Percentiles rank a stretch among this genome's conserved stretches.
phyloP scores from a whole-genome alignment of 2,329 filamentous ascomycete species.

The Trichoderma atroviride region DNA sequence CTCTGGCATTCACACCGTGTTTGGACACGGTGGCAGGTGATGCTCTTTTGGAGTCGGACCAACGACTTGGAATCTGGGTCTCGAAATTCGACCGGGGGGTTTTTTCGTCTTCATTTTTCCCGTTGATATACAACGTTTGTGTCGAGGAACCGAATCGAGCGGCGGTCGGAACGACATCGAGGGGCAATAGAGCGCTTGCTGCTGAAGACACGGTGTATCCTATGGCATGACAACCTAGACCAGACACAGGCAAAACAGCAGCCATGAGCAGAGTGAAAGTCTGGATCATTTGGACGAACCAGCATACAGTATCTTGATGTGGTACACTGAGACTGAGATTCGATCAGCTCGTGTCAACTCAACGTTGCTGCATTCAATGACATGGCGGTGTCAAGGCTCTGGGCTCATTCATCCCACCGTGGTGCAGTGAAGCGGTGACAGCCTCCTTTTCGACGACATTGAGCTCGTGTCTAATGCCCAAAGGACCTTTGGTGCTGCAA shows the following conservation, averaged over 20 bases:
- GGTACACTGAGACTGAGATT: not conserved
- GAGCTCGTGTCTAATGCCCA: not conserved
- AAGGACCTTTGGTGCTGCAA: not conserved
- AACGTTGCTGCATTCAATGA: not conserved
- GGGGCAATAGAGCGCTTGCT: not conserved
- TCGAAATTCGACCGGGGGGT: not conserved
- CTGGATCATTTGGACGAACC: not conserved
- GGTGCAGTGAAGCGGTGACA: not conserved
- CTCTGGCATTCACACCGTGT: not conserved
- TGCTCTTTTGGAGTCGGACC: not conserved
- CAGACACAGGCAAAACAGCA: not conserved
- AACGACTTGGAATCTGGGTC: not conserved
- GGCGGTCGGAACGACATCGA: not conserved
- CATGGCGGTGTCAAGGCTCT: not conserved
- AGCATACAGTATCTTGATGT: not conserved
- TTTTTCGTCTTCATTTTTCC: not conserved
- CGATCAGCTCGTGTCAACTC: not conserved
- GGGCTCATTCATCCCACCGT: not conserved
- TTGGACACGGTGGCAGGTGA: not conserved
- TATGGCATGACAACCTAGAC: not conserved
- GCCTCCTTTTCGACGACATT: not conserved
- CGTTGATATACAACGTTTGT: not conserved
- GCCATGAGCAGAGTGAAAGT: no score
- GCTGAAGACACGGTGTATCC: not conserved
- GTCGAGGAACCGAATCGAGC: not conserved